Percentiles rank a stretch among this genome's conserved stretches.
Evolutionary conservation across 768 basidiomycete genomes (phyloP).

Genomic region (Dendrothele bispora): DNA sequence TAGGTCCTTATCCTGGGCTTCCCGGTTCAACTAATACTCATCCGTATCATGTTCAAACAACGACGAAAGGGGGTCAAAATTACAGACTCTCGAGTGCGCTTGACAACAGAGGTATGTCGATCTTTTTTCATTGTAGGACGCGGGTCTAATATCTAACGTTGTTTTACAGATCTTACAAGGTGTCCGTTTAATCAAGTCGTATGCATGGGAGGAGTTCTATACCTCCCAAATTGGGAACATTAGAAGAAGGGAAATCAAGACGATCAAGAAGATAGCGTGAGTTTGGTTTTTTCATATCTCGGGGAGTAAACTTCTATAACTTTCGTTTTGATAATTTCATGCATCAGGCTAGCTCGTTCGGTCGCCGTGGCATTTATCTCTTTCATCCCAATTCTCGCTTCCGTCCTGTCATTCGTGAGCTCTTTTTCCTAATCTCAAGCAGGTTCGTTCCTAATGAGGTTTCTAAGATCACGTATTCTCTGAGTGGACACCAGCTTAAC

Average conservation of each 20-base stretch:
- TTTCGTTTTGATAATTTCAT: background rate
- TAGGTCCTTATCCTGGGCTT: slow-evolving; percentile 22
- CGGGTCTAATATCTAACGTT: background rate
- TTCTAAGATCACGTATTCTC: slow-evolving; percentile 34
- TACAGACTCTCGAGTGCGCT: slow-evolving; percentile 65
- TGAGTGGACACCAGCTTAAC: slow-evolving; percentile 37
- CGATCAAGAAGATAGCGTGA: slow-evolving; percentile 27
- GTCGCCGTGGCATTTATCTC: slow-evolving; percentile 25
- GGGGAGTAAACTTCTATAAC: background rate
- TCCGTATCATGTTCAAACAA: slow-evolving; percentile 51
- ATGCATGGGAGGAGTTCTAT: slow-evolving; percentile 60
- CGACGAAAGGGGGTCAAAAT: slow-evolving; percentile 58
- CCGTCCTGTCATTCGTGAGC: slow-evolving; percentile 40
- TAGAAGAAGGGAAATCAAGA: slow-evolving; percentile 37
- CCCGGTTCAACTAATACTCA: slow-evolving; percentile 54
- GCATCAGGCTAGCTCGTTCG: slow-evolving; percentile 20
- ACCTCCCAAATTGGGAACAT: slow-evolving; percentile 38
- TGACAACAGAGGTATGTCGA: slow-evolving; percentile 54
- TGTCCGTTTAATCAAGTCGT: slow-evolving; percentile 65
- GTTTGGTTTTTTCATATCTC: background rate
- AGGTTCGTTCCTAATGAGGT: background rate
- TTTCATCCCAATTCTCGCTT: slow-evolving; percentile 37
- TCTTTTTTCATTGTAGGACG: background rate
- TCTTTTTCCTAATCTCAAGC: slow-evolving; percentile 19
- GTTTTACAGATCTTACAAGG: slow-evolving; percentile 54